Base-by-base conservation (phyloP, 306 rosid genomes). In the Hippophae tibetana region DNA sequence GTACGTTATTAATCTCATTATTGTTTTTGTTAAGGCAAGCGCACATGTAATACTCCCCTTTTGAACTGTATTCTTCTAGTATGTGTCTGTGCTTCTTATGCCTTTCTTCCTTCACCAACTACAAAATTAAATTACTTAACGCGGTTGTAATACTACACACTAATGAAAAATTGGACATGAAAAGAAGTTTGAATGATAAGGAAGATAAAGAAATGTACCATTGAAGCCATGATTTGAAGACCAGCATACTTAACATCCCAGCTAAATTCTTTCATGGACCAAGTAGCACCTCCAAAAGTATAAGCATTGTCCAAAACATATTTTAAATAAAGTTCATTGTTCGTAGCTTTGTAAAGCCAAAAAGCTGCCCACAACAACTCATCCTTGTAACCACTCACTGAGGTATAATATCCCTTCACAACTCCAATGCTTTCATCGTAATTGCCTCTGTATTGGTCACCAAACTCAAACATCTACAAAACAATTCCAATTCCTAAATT, bases 311-410 rank as follows among this genome's bases (percentile, higher is more conserved):
- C 69, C 61, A 83, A 27, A 56, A 63, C 72, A 54, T 89, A 89
- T 0, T 60, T 66, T 13, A 86, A 76, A 72, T 86, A 89, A 9
- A 72, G 56, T 1, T 86, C 82, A 23, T 69, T 78, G 27, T 72
- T 10, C 1, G 92, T 86, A 67, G 95, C 92, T 57, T 42, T 83
- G 65, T 83, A 81, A 0, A 89, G 65, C 97, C 97, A 89, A 50
- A 79, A 18, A 10, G 97, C 86, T 67, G 85, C 97, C 97, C 97
- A 89, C 1, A 89, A 56, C 44, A 89, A 76, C 87, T 89, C 97
- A 58, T 89, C 97, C 89, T 8, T 78, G 79, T 86, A 89, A 2
- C 97, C 97, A 72, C 93, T 89, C 55, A 79, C 86, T 1, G 95
- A 89, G 41, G 78, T 58, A 70, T 89, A 89, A 52, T 82, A 76